Base-by-base conservation (phyloP, 768 basidiomycete genomes). In the Inosperma sp. region DNA sequence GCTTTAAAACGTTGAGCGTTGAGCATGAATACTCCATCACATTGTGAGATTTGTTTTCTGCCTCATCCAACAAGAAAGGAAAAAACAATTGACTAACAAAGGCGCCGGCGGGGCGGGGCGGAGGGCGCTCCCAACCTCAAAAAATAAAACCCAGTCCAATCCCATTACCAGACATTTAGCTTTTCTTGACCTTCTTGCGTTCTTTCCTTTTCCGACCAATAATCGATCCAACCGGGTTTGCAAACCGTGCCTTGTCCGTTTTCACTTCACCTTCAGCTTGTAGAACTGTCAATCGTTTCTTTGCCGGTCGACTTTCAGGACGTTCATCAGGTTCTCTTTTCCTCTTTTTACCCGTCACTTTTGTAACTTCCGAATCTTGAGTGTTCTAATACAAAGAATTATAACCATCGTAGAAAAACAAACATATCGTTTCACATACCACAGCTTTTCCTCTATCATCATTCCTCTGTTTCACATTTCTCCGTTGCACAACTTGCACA, bases 181-280 rank as follows among this genome's bases (percentile, higher is more conserved):
- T 31, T 46, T 58, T 62, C 59, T 70, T 72, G 19, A 65, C 66
- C 12, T 58, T 65, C 65, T 78, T 86, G 39, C 83, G 72, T 65
- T 84, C 77, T 61, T 83, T 86, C 48, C 90, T 76, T 70, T 92
- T 93, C 60, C 87, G 74, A 12, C 90, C 88, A 56, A 93, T 93
- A 27, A 92, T 57, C 6, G 82, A 75, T 5, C 89, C 88, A 30
- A 90, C 57, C 2, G 72, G 70, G 30, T 77, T 72, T 21, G 34
- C 45, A 21, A 49, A n/a, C 46, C 59, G 61, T 7, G 26, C 14
- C 48, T 61, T 59, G 12, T 19, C 9, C 19, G 54, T 31, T 41
- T 25, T 49, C 30, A 50, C 56, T 17, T 49, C 42, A 7, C 36
- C 48, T 12, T 53, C 51, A 10, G 40, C 19, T 8, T 41, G 9